Conservation (phyloP, 495 filamentous ascomycete species). For the Penicillium pancosmium region DNA sequence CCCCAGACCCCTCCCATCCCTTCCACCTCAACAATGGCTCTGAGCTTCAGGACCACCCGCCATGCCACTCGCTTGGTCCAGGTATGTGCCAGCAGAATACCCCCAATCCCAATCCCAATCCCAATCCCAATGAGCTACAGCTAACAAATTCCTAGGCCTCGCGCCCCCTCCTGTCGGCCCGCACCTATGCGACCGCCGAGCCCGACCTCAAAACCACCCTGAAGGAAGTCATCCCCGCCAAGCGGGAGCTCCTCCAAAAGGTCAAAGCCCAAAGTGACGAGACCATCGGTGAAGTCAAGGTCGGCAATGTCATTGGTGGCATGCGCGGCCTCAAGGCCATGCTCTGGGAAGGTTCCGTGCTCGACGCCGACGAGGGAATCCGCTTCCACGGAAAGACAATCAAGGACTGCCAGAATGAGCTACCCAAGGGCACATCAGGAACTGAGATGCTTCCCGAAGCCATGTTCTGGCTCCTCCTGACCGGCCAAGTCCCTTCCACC, state of each 20-base stretch:
- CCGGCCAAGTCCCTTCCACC: slow-evolving; percentile 85
- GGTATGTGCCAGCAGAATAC: slow-evolving; percentile 24
- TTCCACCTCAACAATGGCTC: slow-evolving; percentile 29
- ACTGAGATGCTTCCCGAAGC: slow-evolving; percentile 99
- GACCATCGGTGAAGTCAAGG: slow-evolving; percentile 85
- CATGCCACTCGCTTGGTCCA: slow-evolving; percentile 43
- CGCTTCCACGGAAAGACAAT: slow-evolving; percentile 97
- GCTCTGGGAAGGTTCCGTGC: slow-evolving; percentile 98
- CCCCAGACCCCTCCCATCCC: slow-evolving; percentile 23
- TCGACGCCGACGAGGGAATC: slow-evolving; percentile 96
- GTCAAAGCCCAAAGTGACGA: slow-evolving; percentile 86
- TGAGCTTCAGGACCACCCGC: slow-evolving; percentile 43
- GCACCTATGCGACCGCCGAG: slow-evolving; percentile 64
- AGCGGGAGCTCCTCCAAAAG: slow-evolving; percentile 88
- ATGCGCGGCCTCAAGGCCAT: slow-evolving; percentile 98
- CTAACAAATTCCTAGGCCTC: slow-evolving; percentile 20
- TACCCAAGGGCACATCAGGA: slow-evolving; percentile 89
- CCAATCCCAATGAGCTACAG: not conserved
- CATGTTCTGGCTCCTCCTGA: slow-evolving; percentile 99
- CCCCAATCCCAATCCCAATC: not conserved
- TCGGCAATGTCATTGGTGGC: slow-evolving; percentile 92
- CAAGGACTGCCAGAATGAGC: slow-evolving; percentile 92
- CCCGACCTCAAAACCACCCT: slow-evolving; percentile 86
- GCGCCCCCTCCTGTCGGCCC: slow-evolving; percentile 31
- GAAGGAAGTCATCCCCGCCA: slow-evolving; percentile 81